Evolutionary conservation across 176 grass and related monocot species (phyloP).

Genomic region (Bothriochloa decipiens): DNA sequence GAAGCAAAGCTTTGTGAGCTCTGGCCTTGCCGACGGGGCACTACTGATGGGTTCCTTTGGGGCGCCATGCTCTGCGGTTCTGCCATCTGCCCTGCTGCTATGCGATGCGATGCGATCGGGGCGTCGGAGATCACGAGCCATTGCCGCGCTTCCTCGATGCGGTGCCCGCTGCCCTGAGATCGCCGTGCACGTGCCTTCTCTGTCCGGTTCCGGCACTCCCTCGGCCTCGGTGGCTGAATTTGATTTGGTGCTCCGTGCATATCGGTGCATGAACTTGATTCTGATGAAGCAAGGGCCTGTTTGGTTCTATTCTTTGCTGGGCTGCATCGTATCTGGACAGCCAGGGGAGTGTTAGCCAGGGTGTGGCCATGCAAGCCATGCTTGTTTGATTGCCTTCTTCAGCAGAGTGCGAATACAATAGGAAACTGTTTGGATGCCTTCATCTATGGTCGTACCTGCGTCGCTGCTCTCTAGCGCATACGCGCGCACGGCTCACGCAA

Average conservation of each 20-base stretch:
- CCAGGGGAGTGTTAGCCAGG: too few species aligned
- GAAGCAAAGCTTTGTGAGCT: neutral
- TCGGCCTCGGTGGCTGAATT: neutral
- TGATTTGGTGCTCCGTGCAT: neutral
- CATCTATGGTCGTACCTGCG: too few species aligned
- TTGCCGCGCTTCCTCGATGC: neutral
- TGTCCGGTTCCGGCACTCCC: neutral
- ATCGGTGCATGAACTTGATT: neutral
- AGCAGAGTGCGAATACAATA: too few species aligned
- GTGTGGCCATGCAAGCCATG: too few species aligned
- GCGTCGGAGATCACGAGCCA: neutral
- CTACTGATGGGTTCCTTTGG: slow-evolving; percentile 5
- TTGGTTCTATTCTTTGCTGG: too few species aligned
- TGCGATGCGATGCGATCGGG: neutral
- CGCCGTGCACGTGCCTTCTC: neutral
- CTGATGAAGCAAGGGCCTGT: neutral
- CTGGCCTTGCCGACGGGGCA: neutral
- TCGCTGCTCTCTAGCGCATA: too few species aligned
- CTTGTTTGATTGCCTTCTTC: too few species aligned
- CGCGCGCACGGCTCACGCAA: too few species aligned
- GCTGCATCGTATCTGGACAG: too few species aligned
- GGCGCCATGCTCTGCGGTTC: slow-evolving; percentile 7
- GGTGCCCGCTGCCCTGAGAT: neutral
- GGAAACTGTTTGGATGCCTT: too few species aligned
- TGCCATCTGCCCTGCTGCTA: too few species aligned